Evolutionary conservation across 2,329 filamentous ascomycete species (phyloP), one percentile per base, ranked within the genome.

Genomic region (Clonostachys sp.): DNA sequence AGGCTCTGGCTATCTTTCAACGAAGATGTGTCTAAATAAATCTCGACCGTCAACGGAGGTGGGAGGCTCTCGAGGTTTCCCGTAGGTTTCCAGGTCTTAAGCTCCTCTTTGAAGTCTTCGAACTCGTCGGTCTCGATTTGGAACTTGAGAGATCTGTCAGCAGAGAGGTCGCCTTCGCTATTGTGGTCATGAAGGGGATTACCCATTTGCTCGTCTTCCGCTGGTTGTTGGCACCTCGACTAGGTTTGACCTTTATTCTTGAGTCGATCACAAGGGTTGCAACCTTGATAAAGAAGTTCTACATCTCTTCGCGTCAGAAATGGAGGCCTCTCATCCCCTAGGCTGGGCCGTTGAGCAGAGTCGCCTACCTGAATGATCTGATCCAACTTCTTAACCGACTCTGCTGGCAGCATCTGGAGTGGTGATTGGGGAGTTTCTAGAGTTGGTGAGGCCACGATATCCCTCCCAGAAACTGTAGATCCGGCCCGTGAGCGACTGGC

Each of bases 61-160:
- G 94, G 94, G 50, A 80, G 83, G 57, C 87, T 86, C 45, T 89
- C 83, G 53, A 87, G 79, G 50, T 87, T 82, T 63, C 92, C 87
- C 61, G 87, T 88, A 42, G 74, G 80, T 66, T 86, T 92, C 91
- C 91, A 99, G 49, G 82, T 76, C 57, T 80, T 78, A 52, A 97
- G 78, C 54, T 94, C 87, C 54, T 95, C 86, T 58, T 80, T 77
- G 61, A 96, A 91, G 51, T 88, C 84, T 61, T 96, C 89, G 53
- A 92, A 92, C 58, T 99, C 94, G 57, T 95, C 88, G 41, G 96
- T 86, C 55, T 96, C 87, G 56, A 96, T 84, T 73, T 96, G 95
- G 70, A 96, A 99, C 94, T 97, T 60, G 42, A 44, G 34, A 34
- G 30, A 4, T 14, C 13, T 14, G 40, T 42, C 20, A 42, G 16